Conservation (phyloP, 768 basidiomycete genomes). For the Hygrocybe punicea region DNA sequence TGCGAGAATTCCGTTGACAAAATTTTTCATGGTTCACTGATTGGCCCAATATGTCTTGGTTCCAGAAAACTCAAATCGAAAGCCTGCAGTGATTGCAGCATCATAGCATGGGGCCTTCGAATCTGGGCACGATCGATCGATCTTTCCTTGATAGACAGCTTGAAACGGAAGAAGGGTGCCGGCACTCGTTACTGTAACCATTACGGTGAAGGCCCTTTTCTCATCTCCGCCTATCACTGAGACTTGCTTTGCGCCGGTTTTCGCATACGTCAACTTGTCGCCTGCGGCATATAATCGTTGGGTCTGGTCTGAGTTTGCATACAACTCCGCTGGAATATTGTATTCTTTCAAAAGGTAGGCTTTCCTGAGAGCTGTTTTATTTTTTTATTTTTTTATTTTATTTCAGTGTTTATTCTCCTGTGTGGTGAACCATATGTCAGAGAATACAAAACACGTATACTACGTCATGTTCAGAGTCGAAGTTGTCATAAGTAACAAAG, state of each 20-base stretch:
- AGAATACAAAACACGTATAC: no score
- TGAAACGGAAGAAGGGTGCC: slow-evolving; percentile 34
- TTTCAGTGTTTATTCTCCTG: no score
- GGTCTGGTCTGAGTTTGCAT: slow-evolving; percentile 38
- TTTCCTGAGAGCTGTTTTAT: slow-evolving; percentile 16
- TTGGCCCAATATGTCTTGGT: slow-evolving; percentile 33
- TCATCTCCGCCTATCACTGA: slow-evolving; percentile 33
- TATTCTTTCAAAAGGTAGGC: slow-evolving; percentile 29
- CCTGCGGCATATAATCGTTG: slow-evolving; percentile 30
- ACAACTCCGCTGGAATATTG: slow-evolving; percentile 27
- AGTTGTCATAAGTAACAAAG: no score
- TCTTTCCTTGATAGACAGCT: slow-evolving; percentile 31
- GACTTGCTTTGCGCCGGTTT: slow-evolving; percentile 17
- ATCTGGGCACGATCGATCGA: slow-evolving; percentile 19
- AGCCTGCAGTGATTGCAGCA: slow-evolving; percentile 18
- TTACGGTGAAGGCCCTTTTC: slow-evolving; percentile 38
- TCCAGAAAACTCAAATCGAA: slow-evolving; percentile 22
- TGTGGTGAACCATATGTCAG: no score
- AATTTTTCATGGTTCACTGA: slow-evolving; percentile 17
- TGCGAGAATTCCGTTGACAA: slow-evolving; percentile 23
- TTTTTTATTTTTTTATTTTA: no score
- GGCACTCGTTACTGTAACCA: slow-evolving; percentile 26
- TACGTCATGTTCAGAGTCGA: no score
- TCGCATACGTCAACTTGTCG: slow-evolving; percentile 25
- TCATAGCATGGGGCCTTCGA: slow-evolving; percentile 10